Evolutionary conservation across 148 eudicot genomes (phyloP).

Genomic region (Camellia lanceoleosa): DNA sequence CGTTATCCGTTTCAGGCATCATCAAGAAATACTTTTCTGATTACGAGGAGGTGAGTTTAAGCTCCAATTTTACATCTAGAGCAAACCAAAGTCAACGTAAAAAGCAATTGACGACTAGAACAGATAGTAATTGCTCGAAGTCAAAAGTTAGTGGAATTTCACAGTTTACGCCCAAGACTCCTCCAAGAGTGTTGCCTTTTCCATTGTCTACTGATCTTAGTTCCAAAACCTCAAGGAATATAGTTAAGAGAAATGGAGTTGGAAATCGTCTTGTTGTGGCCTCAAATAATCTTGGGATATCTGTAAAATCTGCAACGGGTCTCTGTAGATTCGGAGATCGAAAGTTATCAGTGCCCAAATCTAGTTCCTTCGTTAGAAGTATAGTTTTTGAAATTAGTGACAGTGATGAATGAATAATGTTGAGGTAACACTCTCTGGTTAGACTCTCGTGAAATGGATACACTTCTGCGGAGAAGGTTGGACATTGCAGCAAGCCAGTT

Average conservation of each 20-base stretch:
- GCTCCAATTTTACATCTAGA: constrained; percentile 21
- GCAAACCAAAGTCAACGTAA: constrained; percentile 5
- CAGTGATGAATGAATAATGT: constrained; percentile 31
- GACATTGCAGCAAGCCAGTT: background rate
- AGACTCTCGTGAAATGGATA: background rate
- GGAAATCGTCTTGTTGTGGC: constrained; percentile 58
- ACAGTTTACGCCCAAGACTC: constrained; percentile 17
- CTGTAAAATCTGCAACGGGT: constrained; percentile 24
- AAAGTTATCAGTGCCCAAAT: constrained; percentile 24
- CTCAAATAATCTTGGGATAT: constrained; percentile 34
- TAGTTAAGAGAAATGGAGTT: constrained; percentile 34
- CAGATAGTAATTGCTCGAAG: background rate
- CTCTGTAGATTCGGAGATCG: constrained; percentile 22
- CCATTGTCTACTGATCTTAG: constrained; percentile 11
- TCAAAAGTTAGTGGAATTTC: background rate
- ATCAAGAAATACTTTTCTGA: constrained; percentile 56
- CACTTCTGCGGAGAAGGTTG: background rate
- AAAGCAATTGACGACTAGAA: constrained; percentile 6
- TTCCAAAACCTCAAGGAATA: constrained; percentile 19
- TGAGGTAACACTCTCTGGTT: background rate
- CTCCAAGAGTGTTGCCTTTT: constrained; percentile 13
- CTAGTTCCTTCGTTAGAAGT: constrained; percentile 24
- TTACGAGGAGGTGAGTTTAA: constrained; percentile 42
- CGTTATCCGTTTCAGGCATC: constrained; percentile 52
- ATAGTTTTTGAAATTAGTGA: constrained; percentile 57